Percentiles rank a stretch among this genome's conserved stretches.
Evolutionary conservation across 768 basidiomycete species (phyloP).

Genomic region (Lactarius trivialis): DNA sequence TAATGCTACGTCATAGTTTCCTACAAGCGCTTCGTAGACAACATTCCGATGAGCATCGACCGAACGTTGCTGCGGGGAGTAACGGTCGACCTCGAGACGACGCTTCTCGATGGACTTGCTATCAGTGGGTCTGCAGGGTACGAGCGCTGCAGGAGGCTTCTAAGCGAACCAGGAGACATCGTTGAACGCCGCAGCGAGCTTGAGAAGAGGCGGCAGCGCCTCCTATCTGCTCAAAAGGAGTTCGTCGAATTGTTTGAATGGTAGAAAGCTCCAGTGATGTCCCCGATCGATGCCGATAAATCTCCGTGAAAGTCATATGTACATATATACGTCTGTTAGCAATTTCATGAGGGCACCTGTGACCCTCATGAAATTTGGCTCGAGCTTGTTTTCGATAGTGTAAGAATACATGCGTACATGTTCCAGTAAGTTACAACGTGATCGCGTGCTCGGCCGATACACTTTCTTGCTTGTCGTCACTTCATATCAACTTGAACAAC

Average conservation of each 20-base stretch:
- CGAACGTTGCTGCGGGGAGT: constrained; percentile 46
- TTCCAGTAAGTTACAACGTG: too few species aligned
- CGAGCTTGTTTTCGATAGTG: not conserved
- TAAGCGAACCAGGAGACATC: constrained; percentile 44
- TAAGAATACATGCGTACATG: not conserved
- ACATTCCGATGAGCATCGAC: constrained; percentile 49
- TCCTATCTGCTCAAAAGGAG: constrained; percentile 40
- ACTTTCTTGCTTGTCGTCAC: too few species aligned
- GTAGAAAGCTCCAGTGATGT: not conserved
- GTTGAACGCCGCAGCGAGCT: constrained; percentile 40
- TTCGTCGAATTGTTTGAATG: constrained; percentile 25
- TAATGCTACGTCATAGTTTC: constrained; percentile 33
- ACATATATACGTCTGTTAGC: not conserved
- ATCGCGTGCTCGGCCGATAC: too few species aligned
- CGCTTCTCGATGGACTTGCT: constrained; percentile 40
- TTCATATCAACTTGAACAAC: too few species aligned
- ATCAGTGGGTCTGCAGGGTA: constrained; percentile 41
- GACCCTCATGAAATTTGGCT: not conserved
- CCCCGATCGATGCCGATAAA: not conserved
- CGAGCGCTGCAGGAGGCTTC: constrained; percentile 40
- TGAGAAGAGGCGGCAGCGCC: constrained; percentile 42
- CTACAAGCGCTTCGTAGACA: constrained; percentile 43
- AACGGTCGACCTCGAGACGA: constrained; percentile 33
- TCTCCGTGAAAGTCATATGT: not conserved
- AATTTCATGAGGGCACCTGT: not conserved